A percentile compares a stretch with the other conserved stretches of the same genome.
Evolutionary conservation across 495 filamentous ascomycete genomes (phyloP).

Genomic region (Neurospora tetrasperma): DNA sequence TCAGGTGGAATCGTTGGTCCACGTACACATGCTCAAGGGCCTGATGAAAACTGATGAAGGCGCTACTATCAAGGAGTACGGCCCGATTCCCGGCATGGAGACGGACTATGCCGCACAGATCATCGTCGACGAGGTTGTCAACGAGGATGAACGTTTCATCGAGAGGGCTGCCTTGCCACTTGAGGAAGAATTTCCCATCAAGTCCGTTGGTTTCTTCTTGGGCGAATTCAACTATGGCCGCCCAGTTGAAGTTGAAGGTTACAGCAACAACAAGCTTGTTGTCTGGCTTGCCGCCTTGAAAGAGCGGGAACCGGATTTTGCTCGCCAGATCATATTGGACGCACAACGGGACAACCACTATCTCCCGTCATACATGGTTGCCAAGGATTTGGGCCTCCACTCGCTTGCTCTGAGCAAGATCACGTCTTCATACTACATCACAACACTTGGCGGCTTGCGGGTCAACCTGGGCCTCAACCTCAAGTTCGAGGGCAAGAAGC

Average conservation of each 20-base stretch:
- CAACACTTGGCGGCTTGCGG: slow-evolving; percentile 59
- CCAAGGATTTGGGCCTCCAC: slow-evolving; percentile 69
- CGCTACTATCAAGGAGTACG: slow-evolving; percentile 88
- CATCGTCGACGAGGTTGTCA: slow-evolving; percentile 81
- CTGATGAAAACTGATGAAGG: slow-evolving; percentile 85
- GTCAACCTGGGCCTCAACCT: slow-evolving; percentile 91
- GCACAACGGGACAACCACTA: slow-evolving; percentile 64
- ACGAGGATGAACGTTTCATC: slow-evolving; percentile 86
- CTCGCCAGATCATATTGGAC: slow-evolving; percentile 54
- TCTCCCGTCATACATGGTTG: slow-evolving; percentile 75
- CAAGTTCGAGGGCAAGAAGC: slow-evolving; percentile 90
- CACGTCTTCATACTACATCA: slow-evolving; percentile 82
- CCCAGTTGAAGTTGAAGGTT: slow-evolving; percentile 71
- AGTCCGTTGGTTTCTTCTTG: slow-evolving; percentile 82
- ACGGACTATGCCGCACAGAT: slow-evolving; percentile 85
- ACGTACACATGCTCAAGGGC: slow-evolving; percentile 87
- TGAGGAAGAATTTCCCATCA: slow-evolving; percentile 82
- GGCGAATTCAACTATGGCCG: slow-evolving; percentile 90
- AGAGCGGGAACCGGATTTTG: slow-evolving; percentile 70
- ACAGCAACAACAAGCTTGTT: slow-evolving; percentile 61
- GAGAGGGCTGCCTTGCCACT: slow-evolving; percentile 78
- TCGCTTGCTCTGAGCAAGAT: slow-evolving; percentile 88
- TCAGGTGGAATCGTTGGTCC: slow-evolving; percentile 74
- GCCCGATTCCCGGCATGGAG: slow-evolving; percentile 76
- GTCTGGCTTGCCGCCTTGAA: slow-evolving; percentile 61